Evolutionary conservation across 352 stramenopile species (phyloP).

Genomic region (Aphanomyces invadans): DNA sequence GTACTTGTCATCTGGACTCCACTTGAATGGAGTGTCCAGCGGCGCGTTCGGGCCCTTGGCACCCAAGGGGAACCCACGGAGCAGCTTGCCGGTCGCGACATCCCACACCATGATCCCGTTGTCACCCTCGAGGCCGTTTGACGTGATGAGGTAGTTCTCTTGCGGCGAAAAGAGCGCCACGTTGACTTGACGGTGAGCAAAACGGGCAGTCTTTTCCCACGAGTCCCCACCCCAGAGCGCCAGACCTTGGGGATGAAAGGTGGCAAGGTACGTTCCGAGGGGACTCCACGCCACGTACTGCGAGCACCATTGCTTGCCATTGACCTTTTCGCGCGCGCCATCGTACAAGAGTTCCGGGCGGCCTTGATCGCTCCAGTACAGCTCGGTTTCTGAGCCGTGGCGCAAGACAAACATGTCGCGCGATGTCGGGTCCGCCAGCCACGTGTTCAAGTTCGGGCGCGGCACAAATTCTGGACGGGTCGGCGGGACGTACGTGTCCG

Average conservation of each 20-base stretch:
- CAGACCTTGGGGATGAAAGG: slow-evolving; percentile 95
- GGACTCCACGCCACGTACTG: slow-evolving; percentile 97
- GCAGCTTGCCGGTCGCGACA: slow-evolving; percentile 83
- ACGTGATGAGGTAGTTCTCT: slow-evolving; percentile 96
- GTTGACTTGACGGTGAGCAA: slow-evolving; percentile 93
- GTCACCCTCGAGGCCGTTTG: slow-evolving; percentile 90
- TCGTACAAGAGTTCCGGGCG: slow-evolving; percentile 90
- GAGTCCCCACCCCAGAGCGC: slow-evolving; percentile 95
- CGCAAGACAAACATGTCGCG: slow-evolving; percentile 94
- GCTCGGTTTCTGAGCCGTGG: slow-evolving; percentile 92
- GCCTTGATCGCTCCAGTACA: slow-evolving; percentile 93
- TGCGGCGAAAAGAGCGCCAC: slow-evolving; percentile 91
- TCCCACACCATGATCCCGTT: slow-evolving; percentile 97
- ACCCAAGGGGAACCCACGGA: slow-evolving; percentile 76
- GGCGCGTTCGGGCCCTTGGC: slow-evolving; percentile 66
- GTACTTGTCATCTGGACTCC: slow-evolving; percentile 93
- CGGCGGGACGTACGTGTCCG: slow-evolving; percentile 67
- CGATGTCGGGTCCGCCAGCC: slow-evolving; percentile 86
- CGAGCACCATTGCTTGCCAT: slow-evolving; percentile 96
- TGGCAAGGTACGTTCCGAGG: slow-evolving; percentile 95
- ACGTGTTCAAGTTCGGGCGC: slow-evolving; percentile 89
- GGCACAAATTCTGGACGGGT: slow-evolving; percentile 84
- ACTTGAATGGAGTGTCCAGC: slow-evolving; percentile 89
- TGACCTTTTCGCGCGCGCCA: slow-evolving; percentile 91
- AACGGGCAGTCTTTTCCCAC: slow-evolving; percentile 97